Evolutionary conservation across 2,329 filamentous ascomycete genomes (phyloP).

Genomic region (Fusarium foetens): DNA sequence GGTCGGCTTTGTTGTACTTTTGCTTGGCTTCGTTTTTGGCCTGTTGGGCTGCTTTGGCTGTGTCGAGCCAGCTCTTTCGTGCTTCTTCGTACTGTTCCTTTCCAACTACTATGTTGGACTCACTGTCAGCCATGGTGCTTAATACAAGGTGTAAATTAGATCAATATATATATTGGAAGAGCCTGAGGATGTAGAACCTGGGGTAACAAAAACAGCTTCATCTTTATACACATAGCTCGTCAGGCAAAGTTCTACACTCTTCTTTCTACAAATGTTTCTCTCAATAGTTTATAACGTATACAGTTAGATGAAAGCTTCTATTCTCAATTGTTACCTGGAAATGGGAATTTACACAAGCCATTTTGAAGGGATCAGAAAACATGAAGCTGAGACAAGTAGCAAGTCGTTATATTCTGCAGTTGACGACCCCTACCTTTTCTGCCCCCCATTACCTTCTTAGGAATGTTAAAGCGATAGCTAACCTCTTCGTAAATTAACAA

Average conservation of each 20-base stretch:
- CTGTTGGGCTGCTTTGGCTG: background rate
- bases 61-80: background rate
- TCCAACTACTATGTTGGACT: background rate
- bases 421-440: background rate
- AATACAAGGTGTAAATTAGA: background rate
- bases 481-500: background rate
- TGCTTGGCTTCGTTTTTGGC: background rate
- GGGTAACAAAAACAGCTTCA: background rate
- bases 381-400: background rate
- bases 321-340: background rate
- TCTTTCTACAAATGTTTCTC: background rate
- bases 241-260: background rate
- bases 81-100: background rate
- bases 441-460: background rate
- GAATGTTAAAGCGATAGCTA: background rate
- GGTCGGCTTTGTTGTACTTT: background rate
- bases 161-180: background rate
- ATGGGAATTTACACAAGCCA: background rate
- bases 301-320: background rate
- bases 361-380: background rate
- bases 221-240: background rate
- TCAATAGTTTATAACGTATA: background rate
- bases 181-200: background rate
- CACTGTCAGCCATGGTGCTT: background rate
- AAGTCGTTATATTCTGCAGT: background rate